Conservation (phyloP, 495 filamentous ascomycete genomes). For the Jackrogersella multiformis region DNA sequence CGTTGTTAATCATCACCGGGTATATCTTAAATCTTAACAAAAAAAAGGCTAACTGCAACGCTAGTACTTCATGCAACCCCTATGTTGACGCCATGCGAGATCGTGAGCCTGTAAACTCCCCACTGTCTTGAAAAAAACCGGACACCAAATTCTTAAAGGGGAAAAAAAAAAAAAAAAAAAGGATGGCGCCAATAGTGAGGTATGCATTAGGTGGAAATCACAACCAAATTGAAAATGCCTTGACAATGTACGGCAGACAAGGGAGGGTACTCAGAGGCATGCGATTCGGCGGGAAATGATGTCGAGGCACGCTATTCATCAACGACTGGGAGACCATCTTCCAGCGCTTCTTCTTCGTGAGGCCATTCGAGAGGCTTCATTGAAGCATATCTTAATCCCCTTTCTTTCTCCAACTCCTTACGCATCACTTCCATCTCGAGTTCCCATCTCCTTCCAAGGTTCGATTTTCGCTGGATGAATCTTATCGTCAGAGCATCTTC, state of each 20-base stretch:
- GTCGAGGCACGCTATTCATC: slow-evolving; percentile 26
- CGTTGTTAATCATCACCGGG: slow-evolving; percentile 16
- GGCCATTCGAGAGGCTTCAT: slow-evolving; percentile 59
- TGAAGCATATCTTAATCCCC: slow-evolving; percentile 59
- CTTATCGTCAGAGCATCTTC: slow-evolving; percentile 58
- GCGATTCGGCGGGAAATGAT: neutral
- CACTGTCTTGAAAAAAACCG: neutral
- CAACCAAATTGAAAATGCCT: neutral
- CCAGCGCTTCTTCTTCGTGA: slow-evolving; percentile 32
- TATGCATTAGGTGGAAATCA: neutral
- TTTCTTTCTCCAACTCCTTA: slow-evolving; percentile 63
- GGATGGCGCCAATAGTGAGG: neutral
- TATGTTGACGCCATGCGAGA: slow-evolving; percentile 7
- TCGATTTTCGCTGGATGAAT: slow-evolving; percentile 61
- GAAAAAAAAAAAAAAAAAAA: neutral
- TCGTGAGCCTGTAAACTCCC: slow-evolving; percentile 5
- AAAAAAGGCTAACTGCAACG: slow-evolving; percentile 6
- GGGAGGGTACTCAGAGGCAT: neutral
- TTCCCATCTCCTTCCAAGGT: slow-evolving; percentile 66
- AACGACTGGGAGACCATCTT: slow-evolving; percentile 32
- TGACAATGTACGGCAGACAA: neutral
- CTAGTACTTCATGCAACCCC: slow-evolving; percentile 4
- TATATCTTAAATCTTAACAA: slow-evolving; percentile 26
- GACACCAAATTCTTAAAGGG: neutral
- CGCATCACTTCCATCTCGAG: slow-evolving; percentile 71